A percentile compares a stretch with the other conserved stretches of the same genome.
Conservation (phyloP, 164 flowering plant genomes). For the Vitis labrusca region DNA sequence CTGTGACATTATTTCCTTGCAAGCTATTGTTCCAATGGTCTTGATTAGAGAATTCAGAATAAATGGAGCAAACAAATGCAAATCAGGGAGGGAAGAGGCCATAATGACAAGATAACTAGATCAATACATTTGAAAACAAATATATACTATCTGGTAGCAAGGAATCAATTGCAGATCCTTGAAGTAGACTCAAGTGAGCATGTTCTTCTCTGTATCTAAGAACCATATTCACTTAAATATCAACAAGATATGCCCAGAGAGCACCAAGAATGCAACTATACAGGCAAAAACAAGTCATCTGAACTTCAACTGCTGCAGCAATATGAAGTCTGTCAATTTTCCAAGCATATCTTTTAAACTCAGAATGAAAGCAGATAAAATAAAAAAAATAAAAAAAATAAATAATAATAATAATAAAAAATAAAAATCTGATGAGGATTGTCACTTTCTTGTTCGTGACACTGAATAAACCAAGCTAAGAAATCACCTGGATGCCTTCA, state of each 20-base stretch:
- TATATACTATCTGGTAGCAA: neutral
- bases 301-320: neutral
- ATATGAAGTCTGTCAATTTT: neutral
- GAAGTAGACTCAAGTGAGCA: neutral
- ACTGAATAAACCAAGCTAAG: neutral
- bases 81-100: neutral
- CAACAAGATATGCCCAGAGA: neutral
- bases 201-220: neutral
- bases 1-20: too few relatives aligned
- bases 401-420: neutral
- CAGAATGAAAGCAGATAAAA: neutral
- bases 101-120: neutral
- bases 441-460: neutral
- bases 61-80: neutral
- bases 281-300: constrained; percentile 4
- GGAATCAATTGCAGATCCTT: neutral
- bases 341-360: neutral
- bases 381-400: too few relatives aligned
- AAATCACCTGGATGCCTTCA: constrained; percentile 68
- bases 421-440: neutral
- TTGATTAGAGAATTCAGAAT: too few relatives aligned
- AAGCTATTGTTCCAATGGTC: too few relatives aligned
- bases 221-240: too few relatives aligned
- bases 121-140: neutral
- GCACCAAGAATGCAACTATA: neutral